Evolutionary conservation across 2,329 filamentous ascomycete genomes (phyloP).

Genomic region (Exophiala oligosperma): DNA sequence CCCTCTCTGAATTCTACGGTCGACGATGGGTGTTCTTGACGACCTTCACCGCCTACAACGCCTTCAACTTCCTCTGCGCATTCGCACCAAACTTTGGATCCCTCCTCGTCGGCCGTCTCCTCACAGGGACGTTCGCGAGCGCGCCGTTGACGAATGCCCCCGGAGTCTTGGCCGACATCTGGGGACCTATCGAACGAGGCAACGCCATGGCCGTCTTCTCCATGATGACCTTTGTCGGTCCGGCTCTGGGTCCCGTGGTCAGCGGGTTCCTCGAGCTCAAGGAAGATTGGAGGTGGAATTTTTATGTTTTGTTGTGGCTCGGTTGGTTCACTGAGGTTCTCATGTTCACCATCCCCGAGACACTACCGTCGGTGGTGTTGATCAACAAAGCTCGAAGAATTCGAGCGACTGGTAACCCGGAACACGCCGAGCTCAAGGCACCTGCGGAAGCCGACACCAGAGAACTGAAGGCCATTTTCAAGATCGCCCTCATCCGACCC

Average conservation of each 20-base stretch:
- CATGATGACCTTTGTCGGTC: slow-evolving; percentile 56
- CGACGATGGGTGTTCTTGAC: slow-evolving; percentile 54
- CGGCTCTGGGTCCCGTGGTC: slow-evolving; percentile 56
- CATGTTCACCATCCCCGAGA: slow-evolving; percentile 62
- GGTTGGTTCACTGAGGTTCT: slow-evolving; percentile 38
- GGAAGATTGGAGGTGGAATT: slow-evolving; percentile 48
- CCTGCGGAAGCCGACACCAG: slow-evolving; percentile 50
- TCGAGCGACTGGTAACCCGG: slow-evolving; percentile 48
- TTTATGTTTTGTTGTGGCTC: slow-evolving; percentile 46
- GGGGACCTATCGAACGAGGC: slow-evolving; percentile 53
- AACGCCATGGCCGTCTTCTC: slow-evolving; percentile 57
- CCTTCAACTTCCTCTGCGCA: slow-evolving; percentile 55
- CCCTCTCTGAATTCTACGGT: slow-evolving; percentile 65
- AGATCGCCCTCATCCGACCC: slow-evolving; percentile 51
- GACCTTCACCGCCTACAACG: slow-evolving; percentile 41
- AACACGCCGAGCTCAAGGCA: slow-evolving; percentile 54
- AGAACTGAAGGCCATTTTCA: slow-evolving; percentile 48
- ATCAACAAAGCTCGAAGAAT: slow-evolving; percentile 56
- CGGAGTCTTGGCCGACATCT: slow-evolving; percentile 56
- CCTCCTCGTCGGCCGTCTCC: slow-evolving; percentile 56
- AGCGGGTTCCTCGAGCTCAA: slow-evolving; percentile 59
- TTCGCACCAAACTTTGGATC: slow-evolving; percentile 56
- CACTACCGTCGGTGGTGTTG: slow-evolving; percentile 53
- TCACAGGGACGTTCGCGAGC: slow-evolving; percentile 58
- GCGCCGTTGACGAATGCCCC: slow-evolving; percentile 45